Base-by-base conservation (phyloP, 345 rosid genomes). In the Eucalyptus erythrocorys region DNA sequence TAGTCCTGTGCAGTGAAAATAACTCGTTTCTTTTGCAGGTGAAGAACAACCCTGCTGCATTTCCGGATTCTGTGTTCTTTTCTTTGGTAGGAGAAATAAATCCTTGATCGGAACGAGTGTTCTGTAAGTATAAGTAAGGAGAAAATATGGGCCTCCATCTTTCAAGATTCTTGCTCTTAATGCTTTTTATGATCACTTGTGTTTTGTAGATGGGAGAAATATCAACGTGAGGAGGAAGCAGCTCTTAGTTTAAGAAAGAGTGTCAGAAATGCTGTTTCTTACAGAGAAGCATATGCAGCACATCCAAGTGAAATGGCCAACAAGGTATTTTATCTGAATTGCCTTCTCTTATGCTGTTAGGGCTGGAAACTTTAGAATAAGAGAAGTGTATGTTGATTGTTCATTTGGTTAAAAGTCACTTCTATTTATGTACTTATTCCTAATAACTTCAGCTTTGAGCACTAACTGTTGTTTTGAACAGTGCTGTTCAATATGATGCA, bases 201-300 rank as follows among this genome's bases (percentile, higher is more conserved):
- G 47, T 32, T 90, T 87, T 91, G 85, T 94, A 98, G 99, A 91
- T 98, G 99, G 99, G 98, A 97, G 93, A 96, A 93, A 91, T 97
- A 97, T 93, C 99, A 97, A 91, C 94, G 89, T 48, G 99, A 98
- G 93, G 99, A 98, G 92, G 99, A 98, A 93, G 99, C 99, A 81
- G 92, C 96, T 21, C 98, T 98, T 93, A 99, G 99, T 89, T 94
- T 99, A 91, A 99, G 99, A 86, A 98, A 97, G 94, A 99, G 99
- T 92, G 95, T 90, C 90, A 95, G 98, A 89, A 98, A 97, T 92
- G 98, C 99, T 91, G 99, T 98, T 91, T 98, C 99, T n/a, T 98
- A 97, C 85, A 91, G 97, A 90, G 99, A 98, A 94, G 98, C 97
- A 85, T 98, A 95, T 93, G 93, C 97, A 87, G 88, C 94, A 11